A percentile compares a stretch with the other conserved stretches of the same genome.
These are phyloP conservation scores for Salix exigua DNA, from an alignment of 345 rosid species.

Conservation along the genomic window DNA sequence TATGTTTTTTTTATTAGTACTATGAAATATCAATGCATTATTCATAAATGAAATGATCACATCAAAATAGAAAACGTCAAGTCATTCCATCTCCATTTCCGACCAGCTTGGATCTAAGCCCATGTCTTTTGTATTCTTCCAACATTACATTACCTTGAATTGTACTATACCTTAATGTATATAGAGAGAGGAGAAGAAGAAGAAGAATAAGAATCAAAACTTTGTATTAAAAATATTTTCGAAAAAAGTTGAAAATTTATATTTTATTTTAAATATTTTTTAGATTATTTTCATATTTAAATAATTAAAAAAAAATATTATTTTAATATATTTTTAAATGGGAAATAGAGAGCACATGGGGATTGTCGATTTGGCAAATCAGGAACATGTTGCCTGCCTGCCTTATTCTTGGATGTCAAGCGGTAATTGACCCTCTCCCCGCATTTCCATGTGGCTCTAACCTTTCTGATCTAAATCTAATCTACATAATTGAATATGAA, in stretches of 20 bases:
- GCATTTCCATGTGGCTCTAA: background rate
- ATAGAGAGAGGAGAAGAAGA: no score
- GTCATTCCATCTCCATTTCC: background rate
- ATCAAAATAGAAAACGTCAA: background rate
- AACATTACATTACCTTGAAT: background rate
- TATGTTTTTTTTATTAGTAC: no score
- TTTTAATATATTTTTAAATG: background rate
- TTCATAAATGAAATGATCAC: background rate
- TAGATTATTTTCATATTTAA: no score
- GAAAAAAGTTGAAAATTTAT: no score
- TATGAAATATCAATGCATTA: no score
- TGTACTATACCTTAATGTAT: background rate
- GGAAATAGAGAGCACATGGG: background rate
- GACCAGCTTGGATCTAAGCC: background rate
- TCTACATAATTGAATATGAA: no score
- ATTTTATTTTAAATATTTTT: no score
- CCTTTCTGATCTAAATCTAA: background rate
- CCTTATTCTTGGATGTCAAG: background rate
- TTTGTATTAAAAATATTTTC: no score
- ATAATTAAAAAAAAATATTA: no score
- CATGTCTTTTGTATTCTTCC: background rate
- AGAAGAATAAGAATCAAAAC: no score
- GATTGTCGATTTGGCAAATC: background rate
- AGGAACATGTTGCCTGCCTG: background rate
- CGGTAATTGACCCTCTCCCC: background rate